These are phyloP conservation scores for Ambrosiella xylebori DNA, from an alignment of 2,329 filamentous ascomycete species.

Conservation along the genomic window DNA sequence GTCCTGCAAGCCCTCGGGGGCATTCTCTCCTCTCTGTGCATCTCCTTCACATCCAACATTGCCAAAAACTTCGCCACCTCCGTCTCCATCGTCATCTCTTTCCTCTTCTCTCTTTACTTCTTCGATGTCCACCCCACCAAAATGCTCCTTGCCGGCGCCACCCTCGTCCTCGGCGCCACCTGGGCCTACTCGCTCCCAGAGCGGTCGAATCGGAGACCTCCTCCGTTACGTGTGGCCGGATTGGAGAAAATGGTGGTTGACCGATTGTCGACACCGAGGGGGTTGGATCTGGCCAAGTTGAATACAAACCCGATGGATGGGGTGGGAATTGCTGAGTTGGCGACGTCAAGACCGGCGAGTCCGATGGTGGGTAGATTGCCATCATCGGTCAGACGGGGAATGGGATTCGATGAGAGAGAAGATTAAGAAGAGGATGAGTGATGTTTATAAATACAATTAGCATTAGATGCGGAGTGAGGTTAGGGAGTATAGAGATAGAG, in stretches of 20 bases:
- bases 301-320: constrained; percentile 12
- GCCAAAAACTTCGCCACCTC: constrained; percentile 88
- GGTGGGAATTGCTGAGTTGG: constrained; percentile 2
- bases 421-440: neutral
- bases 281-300: constrained; percentile 6
- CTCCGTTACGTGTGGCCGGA: constrained; percentile 49
- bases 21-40: constrained; percentile 42
- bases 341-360: constrained; percentile 10
- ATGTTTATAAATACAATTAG: neutral
- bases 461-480: neutral
- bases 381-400: constrained; percentile 3
- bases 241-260: constrained; percentile 61
- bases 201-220: constrained; percentile 35
- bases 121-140: constrained; percentile 62
- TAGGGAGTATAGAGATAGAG: neutral
- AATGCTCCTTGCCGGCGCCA: constrained; percentile 71
- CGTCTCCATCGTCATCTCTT: constrained; percentile 77
- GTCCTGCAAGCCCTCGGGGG: constrained; percentile 69
- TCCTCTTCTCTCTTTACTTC: constrained; percentile 67
- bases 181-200: constrained; percentile 66
- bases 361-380: constrained; percentile 12
- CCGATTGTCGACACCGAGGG: constrained; percentile 23
- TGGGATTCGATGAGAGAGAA: constrained; percentile 9
- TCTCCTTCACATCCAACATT: constrained; percentile 44
- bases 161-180: constrained; percentile 61